phyloP scores from a whole-genome alignment of 78 protist genomes.

The Dictyostelium discoideum region dicty_2.7 NC_007088.5:3168501-3169000 shows the following conservation, averaged over 20 bases:
- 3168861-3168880: too few species aligned
- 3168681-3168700: background rate
- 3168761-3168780: too few species aligned
- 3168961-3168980: background rate
- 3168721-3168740: too few species aligned
- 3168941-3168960: too few species aligned
- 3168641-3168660: background rate
- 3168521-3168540: slow-evolving; percentile 74
- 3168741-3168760: too few species aligned
- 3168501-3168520: slow-evolving; percentile 81
- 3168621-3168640: slow-evolving; percentile 70
- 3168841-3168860: too few species aligned
- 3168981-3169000: background rate
- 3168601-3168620: slow-evolving; percentile 57
- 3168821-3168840: too few species aligned
- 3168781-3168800: too few species aligned
- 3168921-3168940: too few species aligned
- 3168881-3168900: too few species aligned
- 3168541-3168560: slow-evolving; percentile 86
- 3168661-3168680: background rate
- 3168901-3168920: too few species aligned
- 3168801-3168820: too few species aligned
- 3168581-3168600: slow-evolving; percentile 69
- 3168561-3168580: slow-evolving; percentile 76
- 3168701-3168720: background rate